Evolutionary conservation across 129 eudicot genomes (phyloP).

Genomic region (Centrapalus pauciflorus): DNA sequence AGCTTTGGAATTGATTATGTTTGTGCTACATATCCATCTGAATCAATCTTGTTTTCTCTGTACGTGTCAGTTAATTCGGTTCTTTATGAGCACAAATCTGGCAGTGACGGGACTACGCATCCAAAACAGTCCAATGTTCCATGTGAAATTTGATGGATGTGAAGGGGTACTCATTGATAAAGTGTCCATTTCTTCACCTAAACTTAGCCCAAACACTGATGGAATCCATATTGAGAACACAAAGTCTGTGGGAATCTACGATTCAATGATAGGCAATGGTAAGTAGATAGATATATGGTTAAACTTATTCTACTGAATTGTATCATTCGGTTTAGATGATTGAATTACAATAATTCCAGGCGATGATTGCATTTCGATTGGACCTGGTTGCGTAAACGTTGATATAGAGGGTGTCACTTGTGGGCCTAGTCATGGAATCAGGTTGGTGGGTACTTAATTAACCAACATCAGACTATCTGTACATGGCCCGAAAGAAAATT

Average conservation of each 20-base stretch:
- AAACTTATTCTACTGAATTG: not conserved
- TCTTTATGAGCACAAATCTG: conserved; percentile 85
- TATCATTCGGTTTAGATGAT: not conserved
- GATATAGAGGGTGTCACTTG: conserved; percentile 76
- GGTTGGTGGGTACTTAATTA: conserved; percentile 29
- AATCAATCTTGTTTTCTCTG: not conserved
- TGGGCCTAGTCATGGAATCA: conserved; percentile 97
- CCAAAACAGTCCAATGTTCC: conserved; percentile 89
- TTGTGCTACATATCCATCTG: not conserved
- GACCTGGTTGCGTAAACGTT: conserved; percentile 77
- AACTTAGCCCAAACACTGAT: conserved; percentile 89
- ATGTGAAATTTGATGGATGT: conserved; percentile 96
- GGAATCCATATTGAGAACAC: conserved; percentile 93
- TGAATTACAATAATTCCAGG: conserved; percentile 34
- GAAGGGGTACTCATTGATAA: conserved; percentile 73
- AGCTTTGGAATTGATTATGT: too few species aligned
- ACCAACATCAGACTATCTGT: too few species aligned
- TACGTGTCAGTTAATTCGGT: conserved; percentile 64
- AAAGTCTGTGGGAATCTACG: conserved; percentile 68
- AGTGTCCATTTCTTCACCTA: conserved; percentile 81
- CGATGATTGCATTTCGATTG: conserved; percentile 96
- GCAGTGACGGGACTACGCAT: conserved; percentile 57
- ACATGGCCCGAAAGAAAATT: too few species aligned
- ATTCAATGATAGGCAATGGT: conserved; percentile 84
- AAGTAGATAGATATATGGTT: not conserved